Evolutionary conservation across 306 rosid genomes (phyloP).

Genomic region (Medicago lupulina): DNA sequence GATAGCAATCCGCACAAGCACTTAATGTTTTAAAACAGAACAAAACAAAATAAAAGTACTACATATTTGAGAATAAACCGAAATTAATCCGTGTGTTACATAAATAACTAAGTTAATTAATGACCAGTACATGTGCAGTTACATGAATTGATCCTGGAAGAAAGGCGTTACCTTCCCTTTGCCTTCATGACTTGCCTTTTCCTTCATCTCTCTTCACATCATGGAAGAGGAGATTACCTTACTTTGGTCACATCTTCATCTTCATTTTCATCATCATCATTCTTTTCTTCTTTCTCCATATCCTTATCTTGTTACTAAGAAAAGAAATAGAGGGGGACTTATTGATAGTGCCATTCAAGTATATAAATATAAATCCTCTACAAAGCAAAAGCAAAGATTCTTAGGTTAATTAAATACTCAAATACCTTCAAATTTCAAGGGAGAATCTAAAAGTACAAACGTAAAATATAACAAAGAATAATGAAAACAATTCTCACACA

Average conservation of each 20-base stretch:
- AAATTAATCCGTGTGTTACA: neutral
- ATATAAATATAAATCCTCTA: constrained; percentile 27
- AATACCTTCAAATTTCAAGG: constrained; percentile 12
- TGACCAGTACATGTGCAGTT: constrained; percentile 31
- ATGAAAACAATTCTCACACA: neutral
- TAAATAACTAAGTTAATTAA: neutral
- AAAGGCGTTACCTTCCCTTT: constrained; percentile 82
- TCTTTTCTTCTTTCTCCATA: constrained; percentile 61
- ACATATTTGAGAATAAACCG: constrained; percentile 23
- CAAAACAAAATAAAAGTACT: neutral
- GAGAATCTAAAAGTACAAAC: neutral
- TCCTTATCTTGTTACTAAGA: constrained; percentile 10
- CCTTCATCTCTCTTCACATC: constrained; percentile 45
- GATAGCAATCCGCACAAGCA: constrained; percentile 19
- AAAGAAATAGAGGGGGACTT: neutral
- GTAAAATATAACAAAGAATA: constrained; percentile 45
- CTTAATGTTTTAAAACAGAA: neutral
- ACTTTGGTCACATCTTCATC: constrained; percentile 21
- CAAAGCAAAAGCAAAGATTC: constrained; percentile 33
- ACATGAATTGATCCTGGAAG: constrained; percentile 51
- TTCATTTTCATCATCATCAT: constrained; percentile 40
- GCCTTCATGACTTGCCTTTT: constrained; percentile 79
- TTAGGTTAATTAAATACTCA: constrained; percentile 13
- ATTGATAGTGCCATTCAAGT: constrained; percentile 6
- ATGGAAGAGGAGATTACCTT: constrained; percentile 44